These are phyloP conservation scores for Inga leiocalycina DNA, from an alignment of 306 rosid species.

Conservation along the genomic window DNA sequence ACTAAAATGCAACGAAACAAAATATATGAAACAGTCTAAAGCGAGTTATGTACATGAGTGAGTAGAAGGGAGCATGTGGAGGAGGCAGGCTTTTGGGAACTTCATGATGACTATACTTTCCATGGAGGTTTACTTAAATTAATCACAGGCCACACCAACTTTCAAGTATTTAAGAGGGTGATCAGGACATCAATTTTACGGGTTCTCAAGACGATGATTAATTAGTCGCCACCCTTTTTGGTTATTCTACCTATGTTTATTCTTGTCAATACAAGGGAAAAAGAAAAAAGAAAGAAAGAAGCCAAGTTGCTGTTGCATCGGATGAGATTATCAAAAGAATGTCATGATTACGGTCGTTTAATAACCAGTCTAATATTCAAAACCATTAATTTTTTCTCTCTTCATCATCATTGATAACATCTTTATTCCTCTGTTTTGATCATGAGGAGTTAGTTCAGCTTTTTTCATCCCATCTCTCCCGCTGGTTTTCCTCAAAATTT, in stretches of 20 bases:
- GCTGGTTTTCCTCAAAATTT: neutral
- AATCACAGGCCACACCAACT: neutral
- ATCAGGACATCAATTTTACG: constrained; percentile 12
- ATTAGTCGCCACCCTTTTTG: constrained; percentile 24
- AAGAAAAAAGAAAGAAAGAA: too few species aligned
- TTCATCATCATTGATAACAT: constrained; percentile 18
- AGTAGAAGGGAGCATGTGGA: constrained; percentile 23
- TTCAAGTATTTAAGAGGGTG: neutral
- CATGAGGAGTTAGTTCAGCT: constrained; percentile 9
- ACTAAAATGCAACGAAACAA: constrained; percentile 8
- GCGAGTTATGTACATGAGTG: neutral
- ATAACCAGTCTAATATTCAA: neutral
- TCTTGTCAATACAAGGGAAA: neutral
- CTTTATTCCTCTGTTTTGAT: constrained; percentile 4
- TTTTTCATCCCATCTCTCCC: constrained; percentile 3
- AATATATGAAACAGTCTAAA: neutral
- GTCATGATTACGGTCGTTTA: constrained; percentile 32
- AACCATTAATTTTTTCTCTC: neutral
- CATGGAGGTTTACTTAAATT: neutral
- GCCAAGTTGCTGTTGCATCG: neutral
- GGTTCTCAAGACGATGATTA: constrained; percentile 6
- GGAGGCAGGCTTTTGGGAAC: constrained; percentile 26
- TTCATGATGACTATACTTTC: constrained; percentile 28
- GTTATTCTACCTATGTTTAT: constrained; percentile 4
- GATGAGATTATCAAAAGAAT: constrained; percentile 17